These are phyloP conservation scores for Pichia sp. DNA, from an alignment of 1,139 yeast species.

Conservation along the genomic window DNA sequence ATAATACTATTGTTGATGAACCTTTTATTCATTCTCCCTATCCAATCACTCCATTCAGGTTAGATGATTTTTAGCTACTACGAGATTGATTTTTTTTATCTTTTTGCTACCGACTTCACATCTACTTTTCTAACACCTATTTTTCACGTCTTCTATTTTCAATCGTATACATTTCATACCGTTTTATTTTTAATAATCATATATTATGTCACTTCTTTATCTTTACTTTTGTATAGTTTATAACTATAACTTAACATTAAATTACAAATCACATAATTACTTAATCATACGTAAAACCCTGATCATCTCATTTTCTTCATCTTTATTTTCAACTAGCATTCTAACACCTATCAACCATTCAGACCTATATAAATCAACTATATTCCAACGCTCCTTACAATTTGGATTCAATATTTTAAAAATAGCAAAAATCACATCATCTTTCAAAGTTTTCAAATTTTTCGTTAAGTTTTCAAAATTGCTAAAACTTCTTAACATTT, in stretches of 20 bases:
- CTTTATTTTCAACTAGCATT: slow-evolving; percentile 19
- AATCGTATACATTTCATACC: background rate
- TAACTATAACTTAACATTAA: background rate
- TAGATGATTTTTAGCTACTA: background rate
- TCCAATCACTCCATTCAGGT: background rate
- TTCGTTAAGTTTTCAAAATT: background rate
- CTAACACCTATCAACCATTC: slow-evolving; percentile 28
- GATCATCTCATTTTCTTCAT: slow-evolving; percentile 19
- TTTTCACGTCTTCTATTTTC: background rate
- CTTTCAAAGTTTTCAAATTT: slow-evolving; percentile 10
- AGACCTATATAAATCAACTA: slow-evolving; percentile 17
- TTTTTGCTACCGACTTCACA: background rate
- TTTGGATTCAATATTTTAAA: slow-evolving; percentile 28
- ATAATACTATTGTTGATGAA: background rate
- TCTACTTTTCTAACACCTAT: background rate
- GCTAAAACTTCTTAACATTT: slow-evolving; percentile 9
- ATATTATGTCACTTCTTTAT: background rate
- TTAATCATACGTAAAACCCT: slow-evolving; percentile 13
- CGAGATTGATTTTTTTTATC: background rate
- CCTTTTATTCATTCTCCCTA: background rate
- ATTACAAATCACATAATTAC: background rate
- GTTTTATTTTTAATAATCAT: background rate
- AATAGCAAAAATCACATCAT: slow-evolving; percentile 12
- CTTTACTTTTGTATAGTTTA: background rate
- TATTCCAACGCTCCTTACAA: slow-evolving; percentile 17